phyloP scores from a whole-genome alignment of 2,329 filamentous ascomycete genomes.

The Clarireedia monteithiana region DNA sequence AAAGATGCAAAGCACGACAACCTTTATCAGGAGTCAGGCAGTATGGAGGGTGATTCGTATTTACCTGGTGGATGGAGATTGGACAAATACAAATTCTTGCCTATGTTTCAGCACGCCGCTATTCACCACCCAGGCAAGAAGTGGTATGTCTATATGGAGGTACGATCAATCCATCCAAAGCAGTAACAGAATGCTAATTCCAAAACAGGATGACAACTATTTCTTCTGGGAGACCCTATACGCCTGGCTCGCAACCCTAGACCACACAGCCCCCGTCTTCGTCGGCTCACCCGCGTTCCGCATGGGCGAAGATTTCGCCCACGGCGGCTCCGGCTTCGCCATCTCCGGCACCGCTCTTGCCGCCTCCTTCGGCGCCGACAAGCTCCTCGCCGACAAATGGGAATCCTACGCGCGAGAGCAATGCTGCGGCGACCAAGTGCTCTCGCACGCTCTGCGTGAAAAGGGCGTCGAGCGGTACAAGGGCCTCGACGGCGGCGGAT shows the following conservation, averaged over 20 bases:
- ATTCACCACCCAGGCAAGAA: slow-evolving; percentile 42
- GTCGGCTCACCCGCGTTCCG: slow-evolving; percentile 39
- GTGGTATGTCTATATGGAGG: slow-evolving; percentile 53
- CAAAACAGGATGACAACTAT: slow-evolving; percentile 42
- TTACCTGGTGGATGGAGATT: slow-evolving; percentile 39
- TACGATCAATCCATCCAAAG: neutral
- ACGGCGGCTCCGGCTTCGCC: slow-evolving; percentile 49
- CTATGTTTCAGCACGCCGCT: slow-evolving; percentile 49
- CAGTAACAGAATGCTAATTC: neutral
- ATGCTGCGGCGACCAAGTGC: slow-evolving; percentile 13
- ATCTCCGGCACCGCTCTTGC: slow-evolving; percentile 44
- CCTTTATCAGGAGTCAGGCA: slow-evolving; percentile 12
- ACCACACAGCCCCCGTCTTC: slow-evolving; percentile 38
- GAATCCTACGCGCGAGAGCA: slow-evolving; percentile 8
- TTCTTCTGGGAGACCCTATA: slow-evolving; percentile 45
- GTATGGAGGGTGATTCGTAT: slow-evolving; percentile 13
- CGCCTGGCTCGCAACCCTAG: slow-evolving; percentile 38
- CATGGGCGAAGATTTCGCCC: slow-evolving; percentile 39
- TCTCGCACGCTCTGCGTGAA: slow-evolving; percentile 7
- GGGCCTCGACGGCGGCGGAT: slow-evolving; percentile 9
- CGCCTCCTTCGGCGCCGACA: slow-evolving; percentile 7
- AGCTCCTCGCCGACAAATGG: slow-evolving; percentile 1
- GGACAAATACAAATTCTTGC: slow-evolving; percentile 56
- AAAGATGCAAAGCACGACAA: slow-evolving; percentile 6
- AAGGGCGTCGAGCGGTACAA: slow-evolving; percentile 8